These are phyloP conservation scores for Fusarium gaditjirri DNA, from an alignment of 2,329 filamentous ascomycete genomes.

Conservation along the genomic window DNA sequence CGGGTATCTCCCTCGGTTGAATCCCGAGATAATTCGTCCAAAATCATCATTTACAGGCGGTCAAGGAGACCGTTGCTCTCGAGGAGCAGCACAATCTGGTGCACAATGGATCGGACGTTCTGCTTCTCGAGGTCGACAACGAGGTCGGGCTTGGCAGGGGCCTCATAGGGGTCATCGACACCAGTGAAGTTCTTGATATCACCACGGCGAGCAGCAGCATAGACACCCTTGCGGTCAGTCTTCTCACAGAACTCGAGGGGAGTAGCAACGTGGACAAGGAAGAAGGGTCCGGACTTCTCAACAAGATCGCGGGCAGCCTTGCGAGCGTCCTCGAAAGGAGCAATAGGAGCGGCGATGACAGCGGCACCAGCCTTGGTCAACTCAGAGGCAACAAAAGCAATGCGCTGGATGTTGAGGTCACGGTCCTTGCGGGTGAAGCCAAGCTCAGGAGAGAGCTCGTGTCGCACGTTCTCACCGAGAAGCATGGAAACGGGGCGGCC, in stretches of 20 bases:
- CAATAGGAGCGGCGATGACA: constrained; percentile 96
- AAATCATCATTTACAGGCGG: constrained; percentile 58
- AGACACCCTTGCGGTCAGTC: constrained; percentile 93
- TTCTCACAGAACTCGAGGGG: constrained; percentile 92
- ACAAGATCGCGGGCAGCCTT: constrained; percentile 84
- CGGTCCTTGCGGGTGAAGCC: constrained; percentile 95
- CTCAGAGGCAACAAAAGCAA: constrained; percentile 95
- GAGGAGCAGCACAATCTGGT: constrained; percentile 93
- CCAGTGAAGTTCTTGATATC: constrained; percentile 99
- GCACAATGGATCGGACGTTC: constrained; percentile 90
- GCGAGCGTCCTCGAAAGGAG: constrained; percentile 85
- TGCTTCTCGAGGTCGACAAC: constrained; percentile 87
- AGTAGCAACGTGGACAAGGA: constrained; percentile 94
- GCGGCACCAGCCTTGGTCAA: constrained; percentile 92
- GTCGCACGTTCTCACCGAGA: constrained; percentile 93
- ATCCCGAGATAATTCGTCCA: constrained; percentile 12
- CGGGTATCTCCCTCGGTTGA: constrained; percentile 36
- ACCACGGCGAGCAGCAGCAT: constrained; percentile 82
- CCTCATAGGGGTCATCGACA: constrained; percentile 96
- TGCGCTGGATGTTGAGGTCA: constrained; percentile 93
- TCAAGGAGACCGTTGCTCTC: constrained; percentile 92
- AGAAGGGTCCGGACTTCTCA: constrained; percentile 90
- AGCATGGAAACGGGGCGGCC: constrained; percentile 94
- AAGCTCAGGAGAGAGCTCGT: constrained; percentile 92
- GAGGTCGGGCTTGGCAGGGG: constrained; percentile 82